Percentiles rank a stretch among this genome's conserved stretches.
These are phyloP conservation scores for Gossypium rotundifolium DNA, from an alignment of 345 rosid species.

Conservation along the genomic window DNA sequence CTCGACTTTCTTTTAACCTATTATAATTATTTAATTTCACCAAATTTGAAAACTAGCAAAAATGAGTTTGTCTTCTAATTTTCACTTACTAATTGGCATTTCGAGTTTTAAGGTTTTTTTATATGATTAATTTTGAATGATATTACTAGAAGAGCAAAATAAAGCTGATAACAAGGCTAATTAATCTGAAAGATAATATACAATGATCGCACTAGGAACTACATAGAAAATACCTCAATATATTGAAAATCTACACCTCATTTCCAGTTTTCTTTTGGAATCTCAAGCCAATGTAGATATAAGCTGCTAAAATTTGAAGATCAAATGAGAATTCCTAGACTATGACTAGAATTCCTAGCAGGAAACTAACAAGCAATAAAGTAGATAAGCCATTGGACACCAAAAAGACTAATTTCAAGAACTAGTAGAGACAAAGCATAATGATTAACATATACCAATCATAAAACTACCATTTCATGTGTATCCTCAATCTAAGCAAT, in stretches of 20 bases:
- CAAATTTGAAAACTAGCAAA: background rate
- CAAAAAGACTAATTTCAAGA: background rate
- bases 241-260: background rate
- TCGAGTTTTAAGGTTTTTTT: background rate
- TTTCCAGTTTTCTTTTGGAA: background rate
- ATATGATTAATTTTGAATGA: background rate
- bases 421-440: background rate
- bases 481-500: background rate
- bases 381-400: background rate
- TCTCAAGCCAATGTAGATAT: background rate
- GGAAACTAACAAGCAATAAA: background rate
- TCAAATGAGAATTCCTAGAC: background rate
- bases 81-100: background rate
- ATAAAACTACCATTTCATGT: background rate
- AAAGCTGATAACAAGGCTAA: background rate
- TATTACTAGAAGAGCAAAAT: background rate
- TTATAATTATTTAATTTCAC: background rate
- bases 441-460: background rate
- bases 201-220: background rate
- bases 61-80: too few relatives aligned
- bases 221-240: background rate
- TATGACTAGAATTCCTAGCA: background rate
- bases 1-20: background rate
- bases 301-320: background rate
- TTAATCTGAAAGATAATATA: background rate